Evolutionary conservation across 2,329 filamentous ascomycete genomes (phyloP), one percentile per base, ranked within the genome.

Genomic region (Monilinia vaccinii-corymbosi): DNA sequence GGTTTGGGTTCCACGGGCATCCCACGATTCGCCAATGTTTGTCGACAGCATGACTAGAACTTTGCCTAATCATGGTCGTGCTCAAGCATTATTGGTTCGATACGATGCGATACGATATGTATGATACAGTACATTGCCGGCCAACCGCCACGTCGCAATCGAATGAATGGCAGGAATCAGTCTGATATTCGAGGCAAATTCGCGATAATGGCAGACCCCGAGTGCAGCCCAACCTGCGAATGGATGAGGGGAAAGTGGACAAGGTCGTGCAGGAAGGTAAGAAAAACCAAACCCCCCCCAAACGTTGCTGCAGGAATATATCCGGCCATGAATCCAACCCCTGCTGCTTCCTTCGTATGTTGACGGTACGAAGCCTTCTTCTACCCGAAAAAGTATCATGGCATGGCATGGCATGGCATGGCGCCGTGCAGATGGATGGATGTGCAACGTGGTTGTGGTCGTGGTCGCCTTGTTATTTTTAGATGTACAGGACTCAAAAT

Each of bases 371-470:
- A n/a, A n/a, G n/a, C n/a, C n/a, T n/a, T 32, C 51, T 44, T 38
- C 25, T 44, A 55, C 49, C 49, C 57, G 57, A 60, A 46, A 45
- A 55, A 62, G 58, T 59, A 55, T 65, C 63, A 56, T 56, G n/a
- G n/a, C n/a, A n/a, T n/a, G n/a, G n/a, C n/a, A n/a, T n/a, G n/a
- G n/a, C n/a, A n/a, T n/a, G n/a, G n/a, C n/a, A n/a, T n/a, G 58
- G 61, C 61, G 61, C 60, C 50, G 38, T 65, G 65, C 62, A 65
- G 55, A 61, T 58, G 60, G 55, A 61, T 58, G 60, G 36, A 56
- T 40, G 40, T 69, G 68, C 69, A 64, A 71, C 69, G 68, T 71
- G 69, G 65, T 67, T 64, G 69, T 69, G 66, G 65, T 64, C 69
- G 68, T 71, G 69, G 65, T 67, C 65, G 69, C 69, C 67, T 65